Percentiles rank a stretch among this genome's conserved stretches.
Evolutionary conservation across 164 flowering plant genomes (phyloP).

Genomic region (Litsea cubeba): DNA sequence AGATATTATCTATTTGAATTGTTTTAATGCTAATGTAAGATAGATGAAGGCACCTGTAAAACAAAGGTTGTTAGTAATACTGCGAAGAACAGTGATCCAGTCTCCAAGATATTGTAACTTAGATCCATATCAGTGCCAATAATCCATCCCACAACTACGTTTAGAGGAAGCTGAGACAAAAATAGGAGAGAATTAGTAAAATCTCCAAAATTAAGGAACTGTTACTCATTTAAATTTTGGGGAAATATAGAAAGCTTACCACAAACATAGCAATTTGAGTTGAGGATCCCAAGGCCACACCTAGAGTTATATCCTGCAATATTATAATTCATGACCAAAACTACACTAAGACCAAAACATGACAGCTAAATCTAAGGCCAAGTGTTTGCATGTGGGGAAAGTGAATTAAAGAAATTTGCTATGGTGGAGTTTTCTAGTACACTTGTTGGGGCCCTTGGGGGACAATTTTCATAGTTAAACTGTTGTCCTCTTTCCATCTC

Average conservation of each 20-base stretch:
- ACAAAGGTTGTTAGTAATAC: conserved; percentile 43
- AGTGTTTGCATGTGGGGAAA: neutral
- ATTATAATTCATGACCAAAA: neutral
- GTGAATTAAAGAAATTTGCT: no score
- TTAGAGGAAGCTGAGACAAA: conserved; percentile 58
- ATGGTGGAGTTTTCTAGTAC: neutral
- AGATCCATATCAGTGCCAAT: conserved; percentile 73
- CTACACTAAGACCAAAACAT: no score
- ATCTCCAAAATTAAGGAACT: neutral
- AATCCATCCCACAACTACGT: conserved; percentile 66
- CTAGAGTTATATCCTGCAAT: conserved; percentile 84
- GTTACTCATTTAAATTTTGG: neutral
- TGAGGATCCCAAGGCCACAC: conserved; percentile 89
- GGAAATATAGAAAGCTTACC: conserved; percentile 35
- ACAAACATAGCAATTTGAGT: conserved; percentile 93
- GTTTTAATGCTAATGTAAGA: neutral
- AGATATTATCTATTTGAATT: no score
- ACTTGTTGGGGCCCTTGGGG: neutral
- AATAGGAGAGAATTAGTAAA: neutral
- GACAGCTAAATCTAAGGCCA: no score
- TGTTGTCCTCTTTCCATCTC: no score
- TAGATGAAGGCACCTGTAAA: conserved; percentile 20
- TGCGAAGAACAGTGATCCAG: conserved; percentile 61
- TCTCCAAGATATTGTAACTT: conserved; percentile 64
- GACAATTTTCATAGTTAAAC: no score